Base-by-base conservation (phyloP, 2,329 filamentous ascomycete species). In the Neoascochyta sp. region DNA sequence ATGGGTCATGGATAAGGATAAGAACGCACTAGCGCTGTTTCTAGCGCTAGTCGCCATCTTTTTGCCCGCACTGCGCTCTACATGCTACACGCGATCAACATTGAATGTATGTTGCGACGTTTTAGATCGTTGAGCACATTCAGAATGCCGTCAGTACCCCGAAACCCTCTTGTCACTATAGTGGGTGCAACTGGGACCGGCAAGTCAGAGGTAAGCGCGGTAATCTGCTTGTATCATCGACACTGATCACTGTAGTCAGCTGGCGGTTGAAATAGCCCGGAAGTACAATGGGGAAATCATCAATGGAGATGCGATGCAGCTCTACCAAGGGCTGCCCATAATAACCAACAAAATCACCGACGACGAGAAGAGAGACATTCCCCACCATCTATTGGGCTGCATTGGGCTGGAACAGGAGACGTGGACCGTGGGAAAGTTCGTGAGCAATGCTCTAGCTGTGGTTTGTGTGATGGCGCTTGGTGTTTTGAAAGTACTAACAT, bases 271-370 rank as follows among this genome's bases (percentile, higher is more conserved):
- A 42, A 68, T 98, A 29, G 92, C 93, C 1, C 73, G 73, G 22
- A 78, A 75, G 13, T 89, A 88, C 64, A 81, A 92, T 62, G 92
- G 93, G 55, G 92, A 98, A 63, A 77, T 98, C 29, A 88, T 98
- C 66, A 98, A 98, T 58, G 86, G 86, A 25, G 92, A 98, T 70
- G 92, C 92, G 21, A 95, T 98, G 88, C 92, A 98, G 61, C 80
- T 98, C 66, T 98, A 98, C 62, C 75, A 77, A 30, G 92, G 92
- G 3, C 69, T 98, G 23, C 88, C 92, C 4, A 82, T 96, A 43
- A 90, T 96, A 48, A 98, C 92, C 15, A 98, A 98, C 63, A 94
- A 96, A 60, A 84, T 96, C 36, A 78, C 85, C 0, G 29, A 57
- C 1, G 73, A 79, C 12, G 90, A 96, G 59, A 81, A 80, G 52